Conservation (phyloP, 257 asterid species). For the Cordia subcordata region DNA sequence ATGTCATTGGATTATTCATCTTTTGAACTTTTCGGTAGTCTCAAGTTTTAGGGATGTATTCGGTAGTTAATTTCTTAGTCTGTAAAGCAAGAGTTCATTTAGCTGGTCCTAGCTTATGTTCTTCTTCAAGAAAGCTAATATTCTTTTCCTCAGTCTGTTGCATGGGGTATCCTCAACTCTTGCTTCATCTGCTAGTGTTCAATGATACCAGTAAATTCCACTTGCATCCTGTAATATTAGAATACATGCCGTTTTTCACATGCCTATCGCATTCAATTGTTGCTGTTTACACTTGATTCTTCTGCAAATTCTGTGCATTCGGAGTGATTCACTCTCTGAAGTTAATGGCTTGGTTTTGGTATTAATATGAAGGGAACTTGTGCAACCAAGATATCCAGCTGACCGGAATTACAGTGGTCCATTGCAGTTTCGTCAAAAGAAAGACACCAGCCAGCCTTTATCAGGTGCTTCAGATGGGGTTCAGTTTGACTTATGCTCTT, state of each 20-base stretch:
- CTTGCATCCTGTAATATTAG: too few relatives aligned
- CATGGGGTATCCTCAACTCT: background rate
- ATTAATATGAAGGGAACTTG: constrained; percentile 57
- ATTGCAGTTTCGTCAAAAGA: constrained; percentile 71
- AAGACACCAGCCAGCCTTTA: constrained; percentile 44
- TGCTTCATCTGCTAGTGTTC: background rate
- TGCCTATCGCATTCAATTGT: background rate
- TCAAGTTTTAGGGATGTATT: too few relatives aligned
- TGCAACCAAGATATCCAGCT: constrained; percentile 47
- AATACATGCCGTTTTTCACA: background rate
- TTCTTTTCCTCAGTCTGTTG: too few relatives aligned
- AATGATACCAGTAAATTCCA: too few relatives aligned
- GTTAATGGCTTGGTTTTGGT: background rate
- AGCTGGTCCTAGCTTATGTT: too few relatives aligned
- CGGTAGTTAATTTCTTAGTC: too few relatives aligned
- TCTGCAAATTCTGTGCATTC: background rate
- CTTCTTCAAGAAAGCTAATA: too few relatives aligned
- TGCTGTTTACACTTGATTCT: background rate
- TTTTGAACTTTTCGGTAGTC: too few relatives aligned
- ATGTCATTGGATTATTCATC: too few relatives aligned
- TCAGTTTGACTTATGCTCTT: background rate
- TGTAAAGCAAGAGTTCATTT: too few relatives aligned
- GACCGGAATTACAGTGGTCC: constrained; percentile 82
- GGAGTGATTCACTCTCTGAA: background rate
- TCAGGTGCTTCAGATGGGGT: constrained; percentile 41